Evolutionary conservation across 208 protist species (phyloP), one percentile per base, ranked within the genome.

Genomic region (Spongospora subterranea): DNA sequence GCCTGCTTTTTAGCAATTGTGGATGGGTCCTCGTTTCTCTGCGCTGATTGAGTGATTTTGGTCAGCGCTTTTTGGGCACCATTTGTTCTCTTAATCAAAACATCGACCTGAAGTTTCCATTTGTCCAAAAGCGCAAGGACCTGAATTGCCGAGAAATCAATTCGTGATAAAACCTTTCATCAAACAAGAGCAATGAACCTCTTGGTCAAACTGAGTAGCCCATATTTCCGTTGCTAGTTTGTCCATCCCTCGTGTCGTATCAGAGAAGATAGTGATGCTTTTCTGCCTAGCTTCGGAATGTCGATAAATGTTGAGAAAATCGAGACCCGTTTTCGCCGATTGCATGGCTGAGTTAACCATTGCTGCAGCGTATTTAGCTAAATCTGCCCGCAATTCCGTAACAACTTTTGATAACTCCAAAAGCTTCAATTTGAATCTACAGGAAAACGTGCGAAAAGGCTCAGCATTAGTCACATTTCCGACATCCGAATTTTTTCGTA

Each of bases 231-330:
- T n/a, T 20, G 71, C 71, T 35, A 39, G n/a, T 35, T 6, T 20
- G 6, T 82, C 71, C 17, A 82, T 43, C 13, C 13, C n/a, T 6
- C 71, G n/a, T 13, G n/a, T 43, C 71, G 71, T 43, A 35, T 82
- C 71, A 43, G 71, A 35, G 71, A 82, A 82, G 35, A n/a, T 82
- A 6, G n/a, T 43, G 40, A 82, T 6, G n/a, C 71, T 82, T 43
- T 82, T 82, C n/a, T 82, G 71, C n/a, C 71, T 82, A n/a, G 71
- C 71, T 82, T 82, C 71, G 6, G 71, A 82, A 43, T 82, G 71
- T n/a, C 71, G 6, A 35, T 82, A 82, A 45, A 82, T 82, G 17
- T 45, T n/a, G 17, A 43, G 11, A 43, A 82, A 82, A 35, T 82
- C 71, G 17, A 45, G n/a, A n/a, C 71, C 71, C 6, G 40, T 82